These are phyloP conservation scores for Zoysia japonica DNA, from an alignment of 176 grass and related monocot genomes.

Conservation along the genomic window DNA sequence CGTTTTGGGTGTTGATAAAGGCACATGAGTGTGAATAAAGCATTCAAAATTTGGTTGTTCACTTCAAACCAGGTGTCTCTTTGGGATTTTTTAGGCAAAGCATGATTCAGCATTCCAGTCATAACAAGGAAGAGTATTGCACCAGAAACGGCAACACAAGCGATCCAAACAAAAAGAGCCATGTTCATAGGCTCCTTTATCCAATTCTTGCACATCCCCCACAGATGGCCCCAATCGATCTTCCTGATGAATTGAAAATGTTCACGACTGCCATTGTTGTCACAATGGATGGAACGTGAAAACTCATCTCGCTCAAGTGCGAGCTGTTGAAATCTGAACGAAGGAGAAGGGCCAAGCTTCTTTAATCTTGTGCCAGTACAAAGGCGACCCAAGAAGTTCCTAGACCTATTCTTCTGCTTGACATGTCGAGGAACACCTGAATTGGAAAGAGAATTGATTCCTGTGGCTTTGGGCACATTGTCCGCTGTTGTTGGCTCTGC, in stretches of 20 bases:
- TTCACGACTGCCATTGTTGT: conserved; percentile 42
- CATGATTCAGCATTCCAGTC: conserved; percentile 79
- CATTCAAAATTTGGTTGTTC: conserved; percentile 95
- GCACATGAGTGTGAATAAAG: conserved; percentile 95
- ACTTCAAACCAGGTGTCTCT: conserved; percentile 91
- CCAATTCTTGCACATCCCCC: conserved; percentile 60
- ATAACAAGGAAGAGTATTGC: conserved; percentile 85
- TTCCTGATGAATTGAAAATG: conserved; percentile 63
- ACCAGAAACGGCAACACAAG: conserved; percentile 66
- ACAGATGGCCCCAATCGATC: conserved; percentile 70
- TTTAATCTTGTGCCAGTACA: conserved; percentile 44
- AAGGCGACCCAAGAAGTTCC: conserved; percentile 48
- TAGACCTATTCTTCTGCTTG: conserved; percentile 37
- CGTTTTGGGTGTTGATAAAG: conserved; percentile 81
- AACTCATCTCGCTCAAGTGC: conserved; percentile 71
- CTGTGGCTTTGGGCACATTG: conserved; percentile 28
- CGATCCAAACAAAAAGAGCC: conserved; percentile 81
- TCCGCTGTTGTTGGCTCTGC: conserved; percentile 34
- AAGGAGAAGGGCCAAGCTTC: conserved; percentile 68
- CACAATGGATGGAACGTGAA: conserved; percentile 73
- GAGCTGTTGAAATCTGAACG: conserved; percentile 72
- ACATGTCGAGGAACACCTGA: conserved; percentile 38
- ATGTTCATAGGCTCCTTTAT: conserved; percentile 80
- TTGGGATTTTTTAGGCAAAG: conserved; percentile 61
- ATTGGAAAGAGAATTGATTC: conserved; percentile 29